These are phyloP conservation scores for Zygosaccharomyces bisporus DNA, from an alignment of 805 yeast genomes.

Conservation along the genomic window DNA sequence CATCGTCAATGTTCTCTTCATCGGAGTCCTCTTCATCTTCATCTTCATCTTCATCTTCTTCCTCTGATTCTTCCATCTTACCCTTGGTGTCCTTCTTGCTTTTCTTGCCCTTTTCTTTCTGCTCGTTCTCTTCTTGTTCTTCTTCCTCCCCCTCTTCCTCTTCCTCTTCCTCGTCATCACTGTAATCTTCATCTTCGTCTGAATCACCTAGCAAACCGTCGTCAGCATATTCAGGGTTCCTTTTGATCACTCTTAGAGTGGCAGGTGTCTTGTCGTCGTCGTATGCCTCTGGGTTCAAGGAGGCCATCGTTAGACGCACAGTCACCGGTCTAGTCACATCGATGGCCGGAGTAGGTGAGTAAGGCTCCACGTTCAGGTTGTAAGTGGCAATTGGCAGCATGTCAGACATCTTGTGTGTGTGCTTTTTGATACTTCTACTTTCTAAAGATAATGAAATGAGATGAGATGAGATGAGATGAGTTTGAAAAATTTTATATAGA, in stretches of 20 bases:
- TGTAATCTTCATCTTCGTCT: conserved; percentile 43
- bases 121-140: conserved; percentile 36
- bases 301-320: conserved; percentile 89
- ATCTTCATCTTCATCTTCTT: conserved; percentile 47
- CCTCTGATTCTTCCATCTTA: conserved; percentile 44
- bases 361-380: conserved; percentile 82
- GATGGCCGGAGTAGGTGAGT: conserved; percentile 80
- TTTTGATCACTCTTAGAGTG: conserved; percentile 84
- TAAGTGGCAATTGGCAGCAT: conserved; percentile 83
- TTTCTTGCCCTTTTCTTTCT: conserved; percentile 46
- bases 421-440: background rate
- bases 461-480: conserved; percentile 9
- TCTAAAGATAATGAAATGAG: conserved; percentile 5
- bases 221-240: conserved; percentile 47
- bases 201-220: conserved; percentile 45
- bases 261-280: conserved; percentile 82
- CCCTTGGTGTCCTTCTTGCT: conserved; percentile 44
- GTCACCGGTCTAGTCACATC: conserved; percentile 85
- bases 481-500: background rate
- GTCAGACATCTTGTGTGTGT: conserved; percentile 52
- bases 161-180: conserved; percentile 44
- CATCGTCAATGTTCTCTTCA: conserved; percentile 55
- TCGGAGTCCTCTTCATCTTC: conserved; percentile 50
- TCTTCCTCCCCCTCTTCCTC: conserved; percentile 45
- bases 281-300: conserved; percentile 81